These are phyloP conservation scores for Haplosporangium sp. DNA, from an alignment of 371 early-diverging fungal species.

Conservation along the genomic window DNA sequence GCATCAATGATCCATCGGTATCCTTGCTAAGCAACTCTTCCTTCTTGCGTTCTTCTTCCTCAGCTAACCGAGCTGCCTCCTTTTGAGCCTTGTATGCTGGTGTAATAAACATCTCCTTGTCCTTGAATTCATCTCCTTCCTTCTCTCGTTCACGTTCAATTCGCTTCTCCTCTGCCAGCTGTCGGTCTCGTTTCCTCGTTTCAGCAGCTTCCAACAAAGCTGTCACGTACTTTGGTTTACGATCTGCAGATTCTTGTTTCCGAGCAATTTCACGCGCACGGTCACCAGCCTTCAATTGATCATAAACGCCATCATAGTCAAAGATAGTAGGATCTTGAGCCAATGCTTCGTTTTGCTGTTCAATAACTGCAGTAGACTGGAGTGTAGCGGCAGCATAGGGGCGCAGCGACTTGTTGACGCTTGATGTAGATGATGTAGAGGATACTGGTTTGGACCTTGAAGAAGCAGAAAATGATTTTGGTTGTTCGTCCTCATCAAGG, in stretches of 20 bases:
- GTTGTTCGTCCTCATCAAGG: slow-evolving; percentile 27
- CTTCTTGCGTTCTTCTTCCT: slow-evolving; percentile 82
- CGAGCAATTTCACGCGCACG: slow-evolving; percentile 52
- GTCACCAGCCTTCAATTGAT: slow-evolving; percentile 81
- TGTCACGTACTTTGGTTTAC: slow-evolving; percentile 84
- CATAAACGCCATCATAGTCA: slow-evolving; percentile 94
- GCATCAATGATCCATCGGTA: slow-evolving; percentile 60
- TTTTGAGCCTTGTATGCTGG: slow-evolving; percentile 84
- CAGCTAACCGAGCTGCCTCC: slow-evolving; percentile 81
- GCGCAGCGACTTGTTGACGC: slow-evolving; percentile 43
- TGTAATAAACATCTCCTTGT: slow-evolving; percentile 92
- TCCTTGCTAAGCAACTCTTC: slow-evolving; percentile 65
- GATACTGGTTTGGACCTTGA: not conserved
- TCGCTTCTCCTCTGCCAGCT: slow-evolving; percentile 84
- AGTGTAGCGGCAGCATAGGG: slow-evolving; percentile 41
- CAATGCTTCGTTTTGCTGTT: slow-evolving; percentile 74
- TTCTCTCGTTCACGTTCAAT: slow-evolving; percentile 81
- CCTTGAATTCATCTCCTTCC: slow-evolving; percentile 77
- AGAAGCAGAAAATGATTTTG: slow-evolving; percentile 3
- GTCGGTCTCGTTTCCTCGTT: slow-evolving; percentile 84
- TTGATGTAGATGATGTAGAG: slow-evolving; percentile 21
- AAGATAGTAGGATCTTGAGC: slow-evolving; percentile 87
- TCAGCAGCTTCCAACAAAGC: slow-evolving; percentile 81
- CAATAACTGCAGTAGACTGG: slow-evolving; percentile 48
- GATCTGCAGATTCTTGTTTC: slow-evolving; percentile 36